Conservation (phyloP, 257 asterid genomes). For the Sherardia arvensis region DNA sequence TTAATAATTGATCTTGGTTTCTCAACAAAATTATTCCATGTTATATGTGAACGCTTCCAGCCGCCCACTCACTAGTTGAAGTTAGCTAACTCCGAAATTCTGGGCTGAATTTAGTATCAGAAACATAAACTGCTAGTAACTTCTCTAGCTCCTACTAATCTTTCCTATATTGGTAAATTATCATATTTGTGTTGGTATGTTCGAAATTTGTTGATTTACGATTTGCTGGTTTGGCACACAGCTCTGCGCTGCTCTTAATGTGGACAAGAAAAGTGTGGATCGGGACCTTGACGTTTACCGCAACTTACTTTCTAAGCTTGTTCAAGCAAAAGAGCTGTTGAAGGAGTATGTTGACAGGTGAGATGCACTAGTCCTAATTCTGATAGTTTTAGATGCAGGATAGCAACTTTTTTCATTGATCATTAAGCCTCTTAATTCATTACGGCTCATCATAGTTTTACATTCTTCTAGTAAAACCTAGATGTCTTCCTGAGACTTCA, state of each 20-base stretch:
- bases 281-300: slow-evolving; percentile 97
- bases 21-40: not conserved
- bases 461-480: not conserved
- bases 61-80: not conserved
- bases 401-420: too few species aligned
- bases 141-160: not conserved
- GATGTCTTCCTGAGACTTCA: not conserved
- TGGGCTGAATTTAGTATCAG: not conserved
- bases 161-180: not conserved
- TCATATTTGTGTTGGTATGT: not conserved
- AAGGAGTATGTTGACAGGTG: slow-evolving; percentile 90
- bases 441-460: not conserved
- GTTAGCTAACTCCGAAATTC: not conserved
- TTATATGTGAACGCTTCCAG: not conserved
- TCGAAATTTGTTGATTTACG: slow-evolving; percentile 2
- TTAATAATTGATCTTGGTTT: not conserved
- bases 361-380: slow-evolving; percentile 13
- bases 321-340: slow-evolving; percentile 91
- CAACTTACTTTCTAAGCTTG: slow-evolving; percentile 90
- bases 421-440: too few species aligned
- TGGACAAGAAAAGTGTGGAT: slow-evolving; percentile 82
- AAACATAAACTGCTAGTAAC: not conserved
- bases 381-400: not conserved
- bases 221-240: slow-evolving; percentile 25
- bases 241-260: slow-evolving; percentile 86